Percentiles rank a stretch among this genome's conserved stretches.
phyloP scores from a whole-genome alignment of 2,329 filamentous ascomycete genomes.

The Aspergillus viridinutans region DNA sequence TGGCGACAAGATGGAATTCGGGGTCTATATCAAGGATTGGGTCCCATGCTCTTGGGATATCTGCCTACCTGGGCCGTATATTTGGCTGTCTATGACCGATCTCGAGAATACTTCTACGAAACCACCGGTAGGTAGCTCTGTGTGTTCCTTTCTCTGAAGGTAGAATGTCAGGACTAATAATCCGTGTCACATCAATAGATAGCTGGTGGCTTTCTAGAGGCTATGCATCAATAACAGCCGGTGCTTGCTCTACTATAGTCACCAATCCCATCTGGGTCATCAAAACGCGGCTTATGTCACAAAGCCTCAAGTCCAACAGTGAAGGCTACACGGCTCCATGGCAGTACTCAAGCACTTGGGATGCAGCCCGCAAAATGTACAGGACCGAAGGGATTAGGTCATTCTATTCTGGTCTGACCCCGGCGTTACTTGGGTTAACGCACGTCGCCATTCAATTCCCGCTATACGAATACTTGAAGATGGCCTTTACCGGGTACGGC shows the following conservation, averaged over 20 bases:
- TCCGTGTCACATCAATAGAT: conserved; percentile 43
- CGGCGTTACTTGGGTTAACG: conserved; percentile 83
- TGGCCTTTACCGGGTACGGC: conserved; percentile 78
- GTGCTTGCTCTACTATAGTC: conserved; percentile 84
- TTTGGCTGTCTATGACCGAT: conserved; percentile 92
- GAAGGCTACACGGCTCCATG: conserved; percentile 56
- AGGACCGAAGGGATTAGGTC: conserved; percentile 78
- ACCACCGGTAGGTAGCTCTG: conserved; percentile 53
- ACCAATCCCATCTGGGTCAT: conserved; percentile 99
- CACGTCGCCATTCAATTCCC: conserved; percentile 98
- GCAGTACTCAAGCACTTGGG: conserved; percentile 85
- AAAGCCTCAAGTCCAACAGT: conserved; percentile 57
- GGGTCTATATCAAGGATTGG: conserved; percentile 88
- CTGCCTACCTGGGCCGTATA: conserved; percentile 98
- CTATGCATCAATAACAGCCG: conserved; percentile 85
- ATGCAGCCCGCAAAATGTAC: conserved; percentile 96
- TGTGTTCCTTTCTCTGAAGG: background rate
- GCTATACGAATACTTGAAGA: conserved; percentile 90
- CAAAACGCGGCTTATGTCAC: conserved; percentile 97
- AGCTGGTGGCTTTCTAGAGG: conserved; percentile 76
- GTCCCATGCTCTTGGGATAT: conserved; percentile 92
- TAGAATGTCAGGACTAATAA: background rate
- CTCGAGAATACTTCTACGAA: conserved; percentile 68
- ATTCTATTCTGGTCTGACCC: conserved; percentile 93
- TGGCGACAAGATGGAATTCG: conserved; percentile 82